Percentiles rank a stretch among this genome's conserved stretches.
Conservation (phyloP, 805 yeast genomes). For the Yarrowia porcina region DNA sequence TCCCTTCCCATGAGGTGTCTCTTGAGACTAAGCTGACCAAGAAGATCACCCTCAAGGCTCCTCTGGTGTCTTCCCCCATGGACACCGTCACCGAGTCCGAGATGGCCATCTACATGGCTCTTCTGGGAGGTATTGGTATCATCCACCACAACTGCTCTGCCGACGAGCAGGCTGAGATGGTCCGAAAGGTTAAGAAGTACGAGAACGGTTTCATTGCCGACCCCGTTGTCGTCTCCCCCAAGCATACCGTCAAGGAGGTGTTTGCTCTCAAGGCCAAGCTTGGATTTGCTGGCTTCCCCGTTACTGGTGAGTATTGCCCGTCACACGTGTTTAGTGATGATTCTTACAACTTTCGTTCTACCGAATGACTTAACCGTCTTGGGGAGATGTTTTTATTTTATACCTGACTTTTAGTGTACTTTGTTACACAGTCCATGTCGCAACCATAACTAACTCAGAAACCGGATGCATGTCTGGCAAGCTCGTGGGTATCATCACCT, state of each 20-base stretch:
- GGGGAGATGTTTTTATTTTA: constrained; percentile 59
- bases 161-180: constrained; percentile 99
- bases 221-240: constrained; percentile 82
- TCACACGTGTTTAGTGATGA: constrained; percentile 32
- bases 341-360: constrained; percentile 98
- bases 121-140: constrained; percentile 98
- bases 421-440: background rate
- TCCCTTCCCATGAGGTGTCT: constrained; percentile 73
- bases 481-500: constrained; percentile 90
- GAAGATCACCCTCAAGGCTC: constrained; percentile 85
- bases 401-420: background rate
- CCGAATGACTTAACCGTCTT: constrained; percentile 98
- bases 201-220: constrained; percentile 97
- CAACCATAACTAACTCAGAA: constrained; percentile 47
- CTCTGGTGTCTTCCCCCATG: constrained; percentile 98
- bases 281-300: constrained; percentile 98
- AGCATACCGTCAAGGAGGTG: constrained; percentile 74
- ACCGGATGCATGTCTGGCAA: constrained; percentile 83
- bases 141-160: constrained; percentile 96
- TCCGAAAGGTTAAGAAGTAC: constrained; percentile 89
- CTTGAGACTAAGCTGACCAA: constrained; percentile 87
- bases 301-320: constrained; percentile 80
- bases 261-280: constrained; percentile 62
- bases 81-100: constrained; percentile 97
- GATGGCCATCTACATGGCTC: constrained; percentile 98